phyloP scores from a whole-genome alignment of 2,329 filamentous ascomycete genomes.

The Diplodia sapinea region DNA sequence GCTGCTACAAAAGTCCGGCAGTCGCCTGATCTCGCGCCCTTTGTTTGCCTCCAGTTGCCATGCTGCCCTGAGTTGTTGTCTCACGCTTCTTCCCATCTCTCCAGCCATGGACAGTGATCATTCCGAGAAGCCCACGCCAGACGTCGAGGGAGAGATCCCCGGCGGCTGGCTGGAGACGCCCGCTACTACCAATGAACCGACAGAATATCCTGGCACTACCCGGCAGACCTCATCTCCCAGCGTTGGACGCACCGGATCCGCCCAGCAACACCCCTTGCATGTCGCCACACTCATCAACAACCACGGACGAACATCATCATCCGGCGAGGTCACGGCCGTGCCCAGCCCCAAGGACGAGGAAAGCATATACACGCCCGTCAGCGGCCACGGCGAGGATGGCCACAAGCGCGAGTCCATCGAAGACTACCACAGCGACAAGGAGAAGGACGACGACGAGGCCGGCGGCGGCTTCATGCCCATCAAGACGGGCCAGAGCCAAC shows the following conservation, averaged over 20 bases:
- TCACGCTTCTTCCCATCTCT: no score
- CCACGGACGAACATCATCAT: neutral
- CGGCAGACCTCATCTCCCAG: neutral
- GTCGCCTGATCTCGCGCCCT: neutral
- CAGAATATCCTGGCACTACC: neutral
- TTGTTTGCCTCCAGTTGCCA: neutral
- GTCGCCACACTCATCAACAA: neutral
- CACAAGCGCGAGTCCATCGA: slow-evolving; percentile 9
- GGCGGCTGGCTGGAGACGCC: slow-evolving; percentile 47
- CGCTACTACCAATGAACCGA: slow-evolving; percentile 30
- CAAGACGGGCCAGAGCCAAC: slow-evolving; percentile 33
- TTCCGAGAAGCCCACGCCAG: slow-evolving; percentile 41
- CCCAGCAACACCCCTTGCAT: neutral
- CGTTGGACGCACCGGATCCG: slow-evolving; percentile 2
- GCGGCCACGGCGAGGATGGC: neutral
- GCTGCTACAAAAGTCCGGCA: neutral
- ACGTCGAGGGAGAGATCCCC: slow-evolving; percentile 40
- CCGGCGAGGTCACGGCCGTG: neutral
- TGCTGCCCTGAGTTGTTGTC: neutral
- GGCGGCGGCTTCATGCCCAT: slow-evolving; percentile 37
- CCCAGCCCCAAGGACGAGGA: slow-evolving; percentile 17
- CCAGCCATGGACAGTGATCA: slow-evolving; percentile 21
- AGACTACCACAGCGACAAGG: slow-evolving; percentile 27
- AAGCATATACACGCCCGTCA: slow-evolving; percentile 29
- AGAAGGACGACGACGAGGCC: slow-evolving; percentile 38